Conservation (phyloP, 1,284 basidiomycete species). For the Cryptococcus sp. region DNA sequence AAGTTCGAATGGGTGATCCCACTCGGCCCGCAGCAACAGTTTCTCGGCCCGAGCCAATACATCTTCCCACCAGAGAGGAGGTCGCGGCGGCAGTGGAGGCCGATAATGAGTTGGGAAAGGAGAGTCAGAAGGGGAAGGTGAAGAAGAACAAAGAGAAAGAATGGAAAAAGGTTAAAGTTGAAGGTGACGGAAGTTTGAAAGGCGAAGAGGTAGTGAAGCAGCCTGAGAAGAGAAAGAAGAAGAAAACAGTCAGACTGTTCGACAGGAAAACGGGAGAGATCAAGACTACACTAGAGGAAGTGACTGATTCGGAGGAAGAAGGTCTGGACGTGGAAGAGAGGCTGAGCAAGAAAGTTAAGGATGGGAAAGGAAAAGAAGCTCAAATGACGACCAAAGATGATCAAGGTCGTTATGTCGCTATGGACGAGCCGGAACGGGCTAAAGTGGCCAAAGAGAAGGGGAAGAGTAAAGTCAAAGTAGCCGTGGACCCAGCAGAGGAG, state of each 20-base stretch:
- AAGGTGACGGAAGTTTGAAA: neutral
- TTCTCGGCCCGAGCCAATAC: no score
- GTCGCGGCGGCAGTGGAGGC: neutral
- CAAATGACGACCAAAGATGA: slow-evolving; percentile 4
- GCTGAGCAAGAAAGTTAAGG: neutral
- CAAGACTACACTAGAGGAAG: neutral
- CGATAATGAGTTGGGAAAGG: slow-evolving; percentile 1
- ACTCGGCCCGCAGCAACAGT: no score
- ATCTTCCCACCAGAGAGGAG: no score
- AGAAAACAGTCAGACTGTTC: neutral
- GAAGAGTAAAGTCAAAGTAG: slow-evolving; percentile 5
- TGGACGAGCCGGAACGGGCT: slow-evolving; percentile 3
- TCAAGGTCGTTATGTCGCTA: no score
- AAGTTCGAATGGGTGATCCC: no score
- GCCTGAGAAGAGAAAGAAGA: neutral
- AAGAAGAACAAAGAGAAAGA: neutral
- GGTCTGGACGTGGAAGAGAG: neutral
- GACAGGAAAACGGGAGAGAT: neutral
- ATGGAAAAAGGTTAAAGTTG: no score
- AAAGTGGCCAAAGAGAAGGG: slow-evolving; percentile 4
- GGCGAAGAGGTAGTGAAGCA: slow-evolving; percentile 2
- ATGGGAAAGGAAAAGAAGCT: neutral
- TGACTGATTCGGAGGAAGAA: neutral
- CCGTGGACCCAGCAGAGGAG: no score
- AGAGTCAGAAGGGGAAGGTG: neutral